Evolutionary conservation across 1,139 yeast genomes (phyloP), one percentile per base, ranked within the genome.

Genomic region (Pichia sp.): DNA sequence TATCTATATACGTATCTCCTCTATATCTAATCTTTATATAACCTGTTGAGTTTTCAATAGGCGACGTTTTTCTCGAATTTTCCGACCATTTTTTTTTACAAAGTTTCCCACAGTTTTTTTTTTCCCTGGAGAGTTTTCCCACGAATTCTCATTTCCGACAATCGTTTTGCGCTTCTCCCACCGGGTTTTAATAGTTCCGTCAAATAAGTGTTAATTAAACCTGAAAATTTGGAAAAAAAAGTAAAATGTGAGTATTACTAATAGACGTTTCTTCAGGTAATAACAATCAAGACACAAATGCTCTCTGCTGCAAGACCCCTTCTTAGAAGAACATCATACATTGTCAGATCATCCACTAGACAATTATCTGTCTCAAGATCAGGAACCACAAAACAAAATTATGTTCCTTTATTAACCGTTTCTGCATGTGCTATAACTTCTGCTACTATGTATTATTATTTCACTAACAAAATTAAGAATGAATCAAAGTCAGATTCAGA

Each of bases 341-440:
- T 35, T 35, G 2, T 35, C 3, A 35, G 25, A 35, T 35, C 38
- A 35, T 20, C 25, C 7, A 9, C 38, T 4, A 35, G 38, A 35
- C 38, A 41, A 3, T 35, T 47, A 4, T 20, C 42, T 18, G 16
- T 24, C 8, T 25, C 40, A 12, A 43, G 39, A 22, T 25, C 42
- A 13, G 18, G 22, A 32, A 18, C 40, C 11, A 38, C 37, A 13
- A 12, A 22, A 12, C 44, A 39, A 9, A 44, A 40, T n/a, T 42
- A 37, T 26, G 49, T 51, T n/a, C 56, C 54, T 22, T 32, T 44
- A 4, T 37, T 43, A 25, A 53, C 56, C 6, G 45, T 52, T 11
- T 37, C 53, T 13, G 57, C 56, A 15, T 53, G 56, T 51, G 56
- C 56, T 16, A n/a, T 50, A 9, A 52, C 56, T 7, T 53, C 56